Conservation (phyloP, 2,329 filamentous ascomycete species). For the Nemania bipapillata region DNA sequence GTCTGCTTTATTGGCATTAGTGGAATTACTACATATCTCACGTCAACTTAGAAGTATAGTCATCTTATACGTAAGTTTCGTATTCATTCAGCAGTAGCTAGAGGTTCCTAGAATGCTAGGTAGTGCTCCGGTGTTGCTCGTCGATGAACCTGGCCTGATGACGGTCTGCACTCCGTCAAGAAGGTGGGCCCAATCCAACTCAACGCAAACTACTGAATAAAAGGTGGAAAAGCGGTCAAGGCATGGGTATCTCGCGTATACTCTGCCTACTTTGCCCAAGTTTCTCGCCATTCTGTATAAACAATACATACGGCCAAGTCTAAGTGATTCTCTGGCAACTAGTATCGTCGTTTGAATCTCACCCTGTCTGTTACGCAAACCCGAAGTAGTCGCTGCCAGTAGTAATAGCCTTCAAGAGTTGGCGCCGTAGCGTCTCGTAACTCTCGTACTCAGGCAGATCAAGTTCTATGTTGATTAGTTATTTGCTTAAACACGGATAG, state of each 20-base stretch:
- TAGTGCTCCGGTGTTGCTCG: conserved; percentile 24
- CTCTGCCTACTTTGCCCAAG: conserved; percentile 26
- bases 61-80: conserved; percentile 7
- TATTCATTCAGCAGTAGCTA: conserved; percentile 36
- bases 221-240: conserved; percentile 12
- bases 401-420: conserved; percentile 95
- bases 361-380: conserved; percentile 74
- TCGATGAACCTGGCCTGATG: conserved; percentile 31
- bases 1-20: background rate
- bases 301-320: conserved; percentile 28
- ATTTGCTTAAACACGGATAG: conserved; percentile 24
- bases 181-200: conserved; percentile 27
- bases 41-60: background rate
- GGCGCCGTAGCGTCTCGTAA: conserved; percentile 88
- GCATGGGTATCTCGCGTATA: conserved; percentile 19
- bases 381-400: conserved; percentile 97
- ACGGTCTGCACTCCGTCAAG: conserved; percentile 51
- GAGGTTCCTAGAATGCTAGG: conserved; percentile 17
- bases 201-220: conserved; percentile 20
- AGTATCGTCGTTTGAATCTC: conserved; percentile 16
- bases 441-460: conserved; percentile 98
- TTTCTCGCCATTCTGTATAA: conserved; percentile 35
- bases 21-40: background rate
- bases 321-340: background rate
- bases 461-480: conserved; percentile 73